Evolutionary conservation across 2,329 filamentous ascomycete genomes (phyloP).

Genomic region (Pyricularia sp.): DNA sequence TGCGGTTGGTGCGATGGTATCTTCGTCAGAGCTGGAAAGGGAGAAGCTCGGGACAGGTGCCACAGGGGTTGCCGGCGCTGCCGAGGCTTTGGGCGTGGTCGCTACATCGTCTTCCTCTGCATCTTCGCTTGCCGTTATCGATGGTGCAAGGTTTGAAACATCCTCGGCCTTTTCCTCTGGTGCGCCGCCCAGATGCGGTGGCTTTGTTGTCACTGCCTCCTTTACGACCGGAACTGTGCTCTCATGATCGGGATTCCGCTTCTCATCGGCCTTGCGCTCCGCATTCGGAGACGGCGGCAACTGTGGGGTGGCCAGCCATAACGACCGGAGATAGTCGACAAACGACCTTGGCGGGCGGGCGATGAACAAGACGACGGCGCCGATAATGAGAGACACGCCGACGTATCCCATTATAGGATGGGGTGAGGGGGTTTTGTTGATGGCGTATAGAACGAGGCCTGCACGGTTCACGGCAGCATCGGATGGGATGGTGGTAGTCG

Average conservation of each 20-base stretch:
- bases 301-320: constrained; percentile 7
- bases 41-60: constrained; percentile 30
- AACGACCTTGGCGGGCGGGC: constrained; percentile 36
- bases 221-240: background rate
- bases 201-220: background rate
- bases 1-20: constrained; percentile 5
- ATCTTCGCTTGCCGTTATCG: constrained; percentile 5
- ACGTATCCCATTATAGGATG: constrained; percentile 37
- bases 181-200: background rate
- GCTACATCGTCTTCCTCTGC: constrained; percentile 17
- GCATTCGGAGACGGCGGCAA: constrained; percentile 5
- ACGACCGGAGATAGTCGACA: constrained; percentile 26
- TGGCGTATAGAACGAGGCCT: background rate
- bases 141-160: background rate
- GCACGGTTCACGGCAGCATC: background rate
- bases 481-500: background rate
- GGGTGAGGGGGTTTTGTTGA: background rate
- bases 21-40: constrained; percentile 21
- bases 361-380: constrained; percentile 43
- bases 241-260: background rate
- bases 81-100: constrained; percentile 34
- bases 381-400: constrained; percentile 49
- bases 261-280: constrained; percentile 4
- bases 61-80: constrained; percentile 16
- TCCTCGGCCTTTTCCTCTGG: background rate